These are phyloP conservation scores for Cladosporium cucumerinum DNA, from an alignment of 2,329 filamentous ascomycete genomes.

Conservation along the genomic window DNA sequence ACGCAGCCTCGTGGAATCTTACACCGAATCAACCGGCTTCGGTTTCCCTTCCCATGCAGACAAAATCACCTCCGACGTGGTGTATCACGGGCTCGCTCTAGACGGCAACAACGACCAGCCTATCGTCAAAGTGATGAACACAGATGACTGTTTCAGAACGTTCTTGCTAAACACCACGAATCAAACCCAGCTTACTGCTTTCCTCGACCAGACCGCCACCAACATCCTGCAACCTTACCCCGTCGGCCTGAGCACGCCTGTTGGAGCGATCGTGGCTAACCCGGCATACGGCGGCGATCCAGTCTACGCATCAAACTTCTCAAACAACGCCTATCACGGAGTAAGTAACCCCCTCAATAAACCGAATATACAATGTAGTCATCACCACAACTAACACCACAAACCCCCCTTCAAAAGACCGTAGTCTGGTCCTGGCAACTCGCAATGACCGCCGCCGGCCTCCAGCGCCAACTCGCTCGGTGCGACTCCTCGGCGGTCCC, in stretches of 20 bases:
- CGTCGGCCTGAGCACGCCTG: conserved; percentile 54
- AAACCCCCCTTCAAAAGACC: conserved; percentile 35
- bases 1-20: conserved; percentile 46
- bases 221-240: conserved; percentile 58
- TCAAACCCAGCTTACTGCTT: conserved; percentile 53
- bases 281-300: conserved; percentile 54
- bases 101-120: conserved; percentile 50
- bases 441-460: conserved; percentile 59
- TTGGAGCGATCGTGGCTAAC: conserved; percentile 60
- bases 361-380: neutral
- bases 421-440: conserved; percentile 65
- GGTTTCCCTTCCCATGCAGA: conserved; percentile 46
- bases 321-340: conserved; percentile 59
- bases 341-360: neutral
- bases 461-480: conserved; percentile 56
- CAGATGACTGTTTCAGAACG: conserved; percentile 61
- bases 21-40: conserved; percentile 38
- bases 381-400: neutral
- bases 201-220: conserved; percentile 56
- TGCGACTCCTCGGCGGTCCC: conserved; percentile 36
- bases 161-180: conserved; percentile 60
- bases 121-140: conserved; percentile 59
- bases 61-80: conserved; percentile 44
- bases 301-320: conserved; percentile 51
- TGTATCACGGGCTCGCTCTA: conserved; percentile 57